Evolutionary conservation across 306 rosid genomes (phyloP).

Genomic region (Acacia crassicarpa): DNA sequence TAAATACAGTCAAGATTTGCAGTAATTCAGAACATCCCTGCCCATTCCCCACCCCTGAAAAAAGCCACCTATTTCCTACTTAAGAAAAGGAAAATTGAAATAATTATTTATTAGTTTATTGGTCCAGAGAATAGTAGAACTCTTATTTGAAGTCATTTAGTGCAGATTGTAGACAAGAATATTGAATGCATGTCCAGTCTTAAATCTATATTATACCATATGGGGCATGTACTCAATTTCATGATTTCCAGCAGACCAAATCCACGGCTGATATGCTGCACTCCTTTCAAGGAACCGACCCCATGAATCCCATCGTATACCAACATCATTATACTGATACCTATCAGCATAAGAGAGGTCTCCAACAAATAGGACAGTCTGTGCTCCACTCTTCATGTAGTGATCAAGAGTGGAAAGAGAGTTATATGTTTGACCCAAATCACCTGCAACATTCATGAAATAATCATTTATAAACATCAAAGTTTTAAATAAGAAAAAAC

Average conservation of each 20-base stretch:
- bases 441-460: conserved; percentile 58
- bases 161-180: conserved; percentile 10
- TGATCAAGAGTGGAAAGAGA: conserved; percentile 93
- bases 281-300: conserved; percentile 78
- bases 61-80: conserved; percentile 20
- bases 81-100: conserved; percentile 19
- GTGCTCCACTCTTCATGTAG: conserved; percentile 80
- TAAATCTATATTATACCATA: conserved; percentile 58
- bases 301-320: conserved; percentile 95
- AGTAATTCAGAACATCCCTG: conserved; percentile 6
- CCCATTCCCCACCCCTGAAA: not conserved
- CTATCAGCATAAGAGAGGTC: conserved; percentile 97
- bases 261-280: conserved; percentile 91
- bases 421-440: conserved; percentile 95
- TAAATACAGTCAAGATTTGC: conserved; percentile 11
- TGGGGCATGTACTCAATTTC: conserved; percentile 90
- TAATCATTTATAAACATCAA: conserved; percentile 24
- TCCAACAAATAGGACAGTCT: conserved; percentile 81
- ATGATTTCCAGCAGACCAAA: conserved; percentile 90
- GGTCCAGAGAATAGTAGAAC: conserved; percentile 20
- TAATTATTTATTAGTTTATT: not conserved
- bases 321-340: conserved; percentile 72
- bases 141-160: conserved; percentile 4
- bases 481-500: conserved; percentile 6
- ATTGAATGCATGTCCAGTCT: conserved; percentile 12